Percentiles rank a stretch among this genome's conserved stretches.
Evolutionary conservation across 2,329 filamentous ascomycete species (phyloP).

Genomic region (Neonectria punicea): DNA sequence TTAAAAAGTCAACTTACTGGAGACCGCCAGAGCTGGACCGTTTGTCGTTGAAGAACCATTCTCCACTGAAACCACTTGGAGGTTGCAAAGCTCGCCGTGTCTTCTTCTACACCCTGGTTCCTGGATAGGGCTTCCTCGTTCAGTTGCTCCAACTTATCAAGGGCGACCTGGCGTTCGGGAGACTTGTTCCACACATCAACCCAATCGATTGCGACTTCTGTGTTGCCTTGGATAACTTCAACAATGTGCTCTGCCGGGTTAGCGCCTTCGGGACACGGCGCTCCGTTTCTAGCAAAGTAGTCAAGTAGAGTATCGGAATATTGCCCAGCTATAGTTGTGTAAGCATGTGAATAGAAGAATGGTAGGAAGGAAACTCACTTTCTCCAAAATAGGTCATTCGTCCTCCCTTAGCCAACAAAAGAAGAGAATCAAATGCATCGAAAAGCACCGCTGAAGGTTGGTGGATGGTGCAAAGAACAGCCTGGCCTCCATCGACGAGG

Average conservation of each 20-base stretch:
- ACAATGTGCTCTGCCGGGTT: conserved; percentile 59
- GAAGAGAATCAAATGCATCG: conserved; percentile 34
- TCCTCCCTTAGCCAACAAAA: conserved; percentile 37
- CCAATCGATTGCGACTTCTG: conserved; percentile 52
- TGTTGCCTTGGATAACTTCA: conserved; percentile 57
- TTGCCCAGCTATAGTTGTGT: conserved; percentile 26
- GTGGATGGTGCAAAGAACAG: conserved; percentile 72
- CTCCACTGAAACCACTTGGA: conserved; percentile 52
- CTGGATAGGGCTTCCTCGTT: conserved; percentile 58
- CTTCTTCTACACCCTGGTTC: conserved; percentile 30
- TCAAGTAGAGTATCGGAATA: conserved; percentile 29
- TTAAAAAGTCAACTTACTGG: conserved; percentile 20
- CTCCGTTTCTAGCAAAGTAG: conserved; percentile 64
- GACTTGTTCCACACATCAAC: conserved; percentile 71
- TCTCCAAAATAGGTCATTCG: conserved; percentile 35
- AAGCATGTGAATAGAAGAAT: neutral
- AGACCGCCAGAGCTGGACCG: conserved; percentile 40
- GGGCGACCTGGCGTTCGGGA: conserved; percentile 58
- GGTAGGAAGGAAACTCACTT: neutral
- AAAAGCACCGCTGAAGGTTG: conserved; percentile 60
- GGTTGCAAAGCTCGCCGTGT: conserved; percentile 53
- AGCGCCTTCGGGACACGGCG: conserved; percentile 51
- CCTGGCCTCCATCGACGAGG: conserved; percentile 70
- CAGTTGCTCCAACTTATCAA: conserved; percentile 64
- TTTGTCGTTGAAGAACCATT: conserved; percentile 45